Conservation (phyloP, 1,284 basidiomycete genomes). For the Trichosporon sp. region DNA sequence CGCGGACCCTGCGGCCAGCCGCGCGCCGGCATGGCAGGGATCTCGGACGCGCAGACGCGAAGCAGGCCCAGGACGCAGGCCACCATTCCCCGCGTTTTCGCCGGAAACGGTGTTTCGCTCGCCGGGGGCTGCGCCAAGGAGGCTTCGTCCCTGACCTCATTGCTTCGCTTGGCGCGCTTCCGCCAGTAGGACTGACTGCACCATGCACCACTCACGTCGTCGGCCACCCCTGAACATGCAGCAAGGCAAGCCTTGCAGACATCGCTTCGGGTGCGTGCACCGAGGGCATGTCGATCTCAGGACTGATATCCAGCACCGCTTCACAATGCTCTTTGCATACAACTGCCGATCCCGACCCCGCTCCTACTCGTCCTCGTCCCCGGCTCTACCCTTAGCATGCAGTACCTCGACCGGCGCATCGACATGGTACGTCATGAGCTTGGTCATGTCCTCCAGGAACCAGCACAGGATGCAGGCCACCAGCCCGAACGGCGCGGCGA, state of each 20-base stretch:
- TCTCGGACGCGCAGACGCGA: background rate
- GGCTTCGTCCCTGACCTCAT: background rate
- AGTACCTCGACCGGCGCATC: conserved; percentile 17
- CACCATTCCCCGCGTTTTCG: background rate
- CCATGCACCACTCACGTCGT: too few species aligned
- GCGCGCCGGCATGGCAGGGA: too few species aligned
- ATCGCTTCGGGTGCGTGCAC: too few species aligned
- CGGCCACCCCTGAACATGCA: too few species aligned
- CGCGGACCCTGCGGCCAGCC: too few species aligned
- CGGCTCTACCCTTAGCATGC: conserved; percentile 4
- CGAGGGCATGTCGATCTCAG: too few species aligned
- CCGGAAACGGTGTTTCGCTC: background rate
- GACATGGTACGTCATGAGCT: conserved; percentile 14
- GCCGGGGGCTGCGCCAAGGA: background rate
- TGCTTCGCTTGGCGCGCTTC: background rate
- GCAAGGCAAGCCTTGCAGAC: too few species aligned
- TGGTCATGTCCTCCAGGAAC: conserved; percentile 11
- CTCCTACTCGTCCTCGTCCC: background rate
- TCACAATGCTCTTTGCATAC: background rate
- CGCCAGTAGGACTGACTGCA: too few species aligned
- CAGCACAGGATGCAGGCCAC: conserved; percentile 4
- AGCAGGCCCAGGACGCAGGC: background rate
- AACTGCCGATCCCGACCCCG: too few species aligned
- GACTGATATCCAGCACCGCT: too few species aligned
- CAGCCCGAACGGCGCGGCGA: conserved; percentile 12